phyloP scores from a whole-genome alignment of 177 flowering plant species.

The Vitis hybrid region DNA sequence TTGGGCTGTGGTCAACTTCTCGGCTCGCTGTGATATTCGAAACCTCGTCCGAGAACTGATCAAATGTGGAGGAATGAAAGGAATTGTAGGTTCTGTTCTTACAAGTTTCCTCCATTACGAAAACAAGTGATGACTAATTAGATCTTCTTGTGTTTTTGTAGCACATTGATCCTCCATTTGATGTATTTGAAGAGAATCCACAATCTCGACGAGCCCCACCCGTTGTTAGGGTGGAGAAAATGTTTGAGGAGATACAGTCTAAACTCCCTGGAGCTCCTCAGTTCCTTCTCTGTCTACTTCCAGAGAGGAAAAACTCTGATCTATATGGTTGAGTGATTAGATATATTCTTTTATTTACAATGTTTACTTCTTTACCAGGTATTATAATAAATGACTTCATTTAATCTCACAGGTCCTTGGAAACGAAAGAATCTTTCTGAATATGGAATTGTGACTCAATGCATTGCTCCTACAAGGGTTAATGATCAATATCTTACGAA shows the following conservation, averaged over 20 bases:
- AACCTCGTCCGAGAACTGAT: constrained; percentile 34
- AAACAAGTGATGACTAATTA: not conserved
- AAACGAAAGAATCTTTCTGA: constrained; percentile 60
- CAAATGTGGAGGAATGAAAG: constrained; percentile 46
- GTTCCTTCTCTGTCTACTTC: constrained; percentile 58
- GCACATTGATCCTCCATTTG: constrained; percentile 35
- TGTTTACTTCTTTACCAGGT: not conserved
- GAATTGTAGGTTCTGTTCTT: constrained; percentile 43
- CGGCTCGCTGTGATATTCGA: constrained; percentile 51
- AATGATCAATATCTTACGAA: constrained; percentile 88
- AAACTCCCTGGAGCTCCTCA: constrained; percentile 54
- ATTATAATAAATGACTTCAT: not conserved
- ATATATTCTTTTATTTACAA: not conserved
- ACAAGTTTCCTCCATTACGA: too few species aligned
- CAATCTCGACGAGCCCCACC: constrained; percentile 42
- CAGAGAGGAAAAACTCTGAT: constrained; percentile 71
- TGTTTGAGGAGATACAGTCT: constrained; percentile 46
- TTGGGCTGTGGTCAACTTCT: constrained; percentile 65
- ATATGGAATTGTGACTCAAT: constrained; percentile 75
- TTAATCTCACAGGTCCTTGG: constrained; percentile 67
- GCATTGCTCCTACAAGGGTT: constrained; percentile 72
- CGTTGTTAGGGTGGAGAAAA: constrained; percentile 48
- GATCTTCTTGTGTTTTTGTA: constrained; percentile 3
- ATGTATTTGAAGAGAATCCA: constrained; percentile 42
- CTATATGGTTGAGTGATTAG: constrained; percentile 59